Base-by-base conservation (phyloP, 441 rosid genomes). In the Mallotus repandus region DNA sequence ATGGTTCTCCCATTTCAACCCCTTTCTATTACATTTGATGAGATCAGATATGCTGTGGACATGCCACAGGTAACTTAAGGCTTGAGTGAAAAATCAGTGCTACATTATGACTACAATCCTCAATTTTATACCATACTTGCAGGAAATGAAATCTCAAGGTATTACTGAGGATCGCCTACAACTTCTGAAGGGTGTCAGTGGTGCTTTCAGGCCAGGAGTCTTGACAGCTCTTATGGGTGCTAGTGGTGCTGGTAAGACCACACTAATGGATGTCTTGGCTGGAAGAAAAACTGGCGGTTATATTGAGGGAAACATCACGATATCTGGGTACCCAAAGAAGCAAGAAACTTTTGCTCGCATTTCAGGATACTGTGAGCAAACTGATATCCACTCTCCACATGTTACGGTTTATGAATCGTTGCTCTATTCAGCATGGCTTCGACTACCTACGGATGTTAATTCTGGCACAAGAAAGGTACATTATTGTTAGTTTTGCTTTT, bases 191-290 rank as follows among this genome's bases (percentile, higher is more conserved):
- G 86, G 92, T 19, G 90, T 88, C n/a, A 87, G 79, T 63, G 96
- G 93, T 29, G 83, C 90, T 55, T 90, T 90, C 73, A 82, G 89
- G 79, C 90, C 96, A 7, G 93, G 96, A 25, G 87, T 90, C 74
- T 79, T 90, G 18, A 86, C 91, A 16, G 92, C 95, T 57, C 76
- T 90, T 63, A 88, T 90, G 89, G 96, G 96, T 9, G 77, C 86
- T 25, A 88, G 96, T 41, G 96, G 93, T 14, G 93, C 96, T 52
- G 96, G 96, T n/a, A 90, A 90, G 75, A 90, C 96, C 66, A 90
- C 96, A 18, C 79, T 90, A 19, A 85, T 90, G 93, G 96, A 90
- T 76, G 93, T 90, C 35, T 71, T 90, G 75, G 87, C 96, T 5
- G 96, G 96, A 72, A 83, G 96, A 77, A 90, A 90, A 86, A 90